Percentiles rank a stretch among this genome's conserved stretches.
Conservation (phyloP, 495 filamentous ascomycete species). For the Annulohypoxylon moriforme region DNA sequence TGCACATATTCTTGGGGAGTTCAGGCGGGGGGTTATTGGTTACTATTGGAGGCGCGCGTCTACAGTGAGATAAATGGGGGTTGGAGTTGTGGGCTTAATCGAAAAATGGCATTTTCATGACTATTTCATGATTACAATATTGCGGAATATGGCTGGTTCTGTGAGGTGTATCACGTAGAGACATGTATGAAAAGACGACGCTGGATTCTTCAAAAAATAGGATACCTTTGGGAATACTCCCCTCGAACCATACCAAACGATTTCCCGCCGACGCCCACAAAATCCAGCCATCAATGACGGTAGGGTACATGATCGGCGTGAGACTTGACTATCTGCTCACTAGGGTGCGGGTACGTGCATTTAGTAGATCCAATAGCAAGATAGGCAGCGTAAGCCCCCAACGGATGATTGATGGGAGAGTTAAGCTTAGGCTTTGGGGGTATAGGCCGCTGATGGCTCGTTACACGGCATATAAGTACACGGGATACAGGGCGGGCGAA, state of each 20-base stretch:
- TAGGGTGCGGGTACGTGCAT: slow-evolving; percentile 11
- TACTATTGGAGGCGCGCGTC: background rate
- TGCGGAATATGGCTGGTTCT: background rate
- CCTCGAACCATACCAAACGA: background rate
- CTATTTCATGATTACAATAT: background rate
- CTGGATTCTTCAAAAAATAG: background rate
- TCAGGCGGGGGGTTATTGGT: background rate
- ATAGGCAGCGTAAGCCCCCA: background rate
- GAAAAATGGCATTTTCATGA: background rate
- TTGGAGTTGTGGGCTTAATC: background rate
- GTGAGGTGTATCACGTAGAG: background rate
- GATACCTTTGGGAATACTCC: background rate
- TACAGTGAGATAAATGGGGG: background rate
- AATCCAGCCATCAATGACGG: background rate
- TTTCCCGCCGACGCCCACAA: background rate
- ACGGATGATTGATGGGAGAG: background rate
- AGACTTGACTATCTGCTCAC: background rate
- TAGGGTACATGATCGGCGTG: slow-evolving; percentile 22
- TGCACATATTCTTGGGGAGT: background rate
- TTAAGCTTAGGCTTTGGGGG: background rate
- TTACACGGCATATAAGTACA: background rate
- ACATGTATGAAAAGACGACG: background rate
- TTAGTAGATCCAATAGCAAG: slow-evolving; percentile 16
- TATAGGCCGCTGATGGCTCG: background rate
- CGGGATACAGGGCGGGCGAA: background rate